Percentiles rank a stretch among this genome's conserved stretches.
phyloP scores from a whole-genome alignment of 2,329 filamentous ascomycete species.

The Fusarium cicatricum region DNA sequence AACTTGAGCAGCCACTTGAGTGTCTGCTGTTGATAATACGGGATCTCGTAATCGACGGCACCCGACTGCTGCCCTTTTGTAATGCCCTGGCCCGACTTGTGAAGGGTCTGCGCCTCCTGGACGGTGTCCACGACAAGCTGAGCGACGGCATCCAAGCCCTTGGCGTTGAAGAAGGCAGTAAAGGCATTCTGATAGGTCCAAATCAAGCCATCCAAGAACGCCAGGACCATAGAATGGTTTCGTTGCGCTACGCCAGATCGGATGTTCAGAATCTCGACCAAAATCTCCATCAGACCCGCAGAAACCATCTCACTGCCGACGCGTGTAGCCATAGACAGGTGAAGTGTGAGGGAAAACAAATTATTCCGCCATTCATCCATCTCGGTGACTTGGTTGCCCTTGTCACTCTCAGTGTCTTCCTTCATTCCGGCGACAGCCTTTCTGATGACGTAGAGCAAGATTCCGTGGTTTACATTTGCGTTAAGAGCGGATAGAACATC shows the following conservation, averaged over 20 bases:
- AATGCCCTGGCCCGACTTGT: constrained; percentile 76
- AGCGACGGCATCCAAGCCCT: constrained; percentile 90
- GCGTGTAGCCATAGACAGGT: constrained; percentile 77
- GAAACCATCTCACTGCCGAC: constrained; percentile 86
- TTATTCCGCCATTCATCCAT: constrained; percentile 90
- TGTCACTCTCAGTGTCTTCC: constrained; percentile 60
- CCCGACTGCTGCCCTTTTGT: constrained; percentile 74
- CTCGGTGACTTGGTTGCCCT: constrained; percentile 68
- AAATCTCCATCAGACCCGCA: constrained; percentile 86
- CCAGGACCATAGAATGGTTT: constrained; percentile 83
- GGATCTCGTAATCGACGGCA: constrained; percentile 90
- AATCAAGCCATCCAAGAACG: constrained; percentile 88
- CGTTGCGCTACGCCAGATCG: constrained; percentile 84
- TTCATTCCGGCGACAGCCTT: constrained; percentile 88
- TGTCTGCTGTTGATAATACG: constrained; percentile 92
- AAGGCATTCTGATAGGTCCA: constrained; percentile 88
- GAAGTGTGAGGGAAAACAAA: constrained; percentile 86
- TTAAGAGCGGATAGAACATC: constrained; percentile 93
- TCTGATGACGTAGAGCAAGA: constrained; percentile 90
- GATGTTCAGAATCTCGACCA: constrained; percentile 87
- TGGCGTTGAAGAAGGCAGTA: constrained; percentile 79
- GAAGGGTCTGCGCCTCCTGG: constrained; percentile 70
- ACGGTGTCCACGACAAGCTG: constrained; percentile 85
- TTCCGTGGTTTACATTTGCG: constrained; percentile 94
- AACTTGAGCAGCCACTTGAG: constrained; percentile 96